phyloP scores from a whole-genome alignment of 202 grass and related monocot species.

The Musa balbisiana region DNA sequence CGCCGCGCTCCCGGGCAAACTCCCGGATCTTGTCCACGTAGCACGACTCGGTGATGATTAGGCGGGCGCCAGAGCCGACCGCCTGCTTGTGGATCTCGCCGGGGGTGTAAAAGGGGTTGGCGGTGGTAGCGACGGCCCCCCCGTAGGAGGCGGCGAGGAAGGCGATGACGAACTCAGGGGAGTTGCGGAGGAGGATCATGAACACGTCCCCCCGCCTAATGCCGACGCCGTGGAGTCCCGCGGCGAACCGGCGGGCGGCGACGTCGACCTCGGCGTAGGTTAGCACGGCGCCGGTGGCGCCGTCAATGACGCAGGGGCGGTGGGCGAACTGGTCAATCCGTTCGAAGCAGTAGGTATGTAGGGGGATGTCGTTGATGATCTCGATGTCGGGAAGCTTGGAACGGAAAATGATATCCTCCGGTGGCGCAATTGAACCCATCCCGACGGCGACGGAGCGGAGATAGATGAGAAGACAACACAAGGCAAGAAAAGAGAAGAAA shows the following conservation, averaged over 20 bases:
- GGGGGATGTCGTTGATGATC: conserved; percentile 56
- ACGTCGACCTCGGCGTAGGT: conserved; percentile 61
- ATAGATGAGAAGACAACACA: not conserved
- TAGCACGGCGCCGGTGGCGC: conserved; percentile 31
- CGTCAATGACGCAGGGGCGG: conserved; percentile 64
- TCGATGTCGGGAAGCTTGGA: conserved; percentile 75
- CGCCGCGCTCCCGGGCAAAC: conserved; percentile 41
- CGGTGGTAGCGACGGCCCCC: conserved; percentile 51
- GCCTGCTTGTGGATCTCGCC: conserved; percentile 54
- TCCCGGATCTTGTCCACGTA: conserved; percentile 52
- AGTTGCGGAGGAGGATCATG: conserved; percentile 68
- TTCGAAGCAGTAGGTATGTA: conserved; percentile 80
- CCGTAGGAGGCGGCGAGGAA: conserved; percentile 56
- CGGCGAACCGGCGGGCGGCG: conserved; percentile 39
- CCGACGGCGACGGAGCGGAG: not conserved
- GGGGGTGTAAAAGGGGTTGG: conserved; percentile 55
- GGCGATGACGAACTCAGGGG: conserved; percentile 55
- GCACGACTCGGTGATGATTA: conserved; percentile 58
- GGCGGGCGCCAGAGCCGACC: conserved; percentile 32
- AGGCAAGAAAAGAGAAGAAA: not conserved
- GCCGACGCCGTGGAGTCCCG: conserved; percentile 31
- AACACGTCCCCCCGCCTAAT: conserved; percentile 46
- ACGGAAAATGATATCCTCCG: conserved; percentile 54
- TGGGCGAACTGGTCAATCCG: conserved; percentile 29
- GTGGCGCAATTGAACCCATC: conserved; percentile 6